Evolutionary conservation across 257 asterid species (phyloP).

Genomic region (Solanum rostratum): DNA sequence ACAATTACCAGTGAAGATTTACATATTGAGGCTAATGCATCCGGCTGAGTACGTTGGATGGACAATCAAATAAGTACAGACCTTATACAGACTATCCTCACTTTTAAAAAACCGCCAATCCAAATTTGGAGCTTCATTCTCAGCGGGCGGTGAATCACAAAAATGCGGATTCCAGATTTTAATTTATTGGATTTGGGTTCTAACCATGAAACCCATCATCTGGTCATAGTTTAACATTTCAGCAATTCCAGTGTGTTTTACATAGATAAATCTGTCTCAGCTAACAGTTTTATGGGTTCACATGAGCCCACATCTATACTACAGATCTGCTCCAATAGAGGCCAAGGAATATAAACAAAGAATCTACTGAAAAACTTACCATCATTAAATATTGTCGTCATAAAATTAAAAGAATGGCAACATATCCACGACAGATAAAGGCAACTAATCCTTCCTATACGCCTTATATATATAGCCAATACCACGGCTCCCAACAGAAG

Average conservation of each 20-base stretch:
- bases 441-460: neutral
- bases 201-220: neutral
- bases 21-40: no score
- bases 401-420: neutral
- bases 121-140: no score
- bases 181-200: neutral
- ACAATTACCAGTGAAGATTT: no score
- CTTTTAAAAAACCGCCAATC: no score
- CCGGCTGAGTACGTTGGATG: no score
- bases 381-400: neutral
- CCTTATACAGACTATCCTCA: no score
- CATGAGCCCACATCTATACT: neutral
- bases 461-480: conserved; percentile 6
- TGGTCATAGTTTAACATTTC: neutral
- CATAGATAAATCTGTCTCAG: neutral
- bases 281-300: neutral
- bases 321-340: neutral
- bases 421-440: neutral
- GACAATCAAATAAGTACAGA: no score
- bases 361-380: neutral
- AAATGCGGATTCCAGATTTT: neutral
- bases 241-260: neutral
- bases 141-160: neutral
- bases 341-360: neutral
- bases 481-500: neutral